Evolutionary conservation across 2,329 filamentous ascomycete species (phyloP).

Genomic region (Aspergillus amoenus): DNA sequence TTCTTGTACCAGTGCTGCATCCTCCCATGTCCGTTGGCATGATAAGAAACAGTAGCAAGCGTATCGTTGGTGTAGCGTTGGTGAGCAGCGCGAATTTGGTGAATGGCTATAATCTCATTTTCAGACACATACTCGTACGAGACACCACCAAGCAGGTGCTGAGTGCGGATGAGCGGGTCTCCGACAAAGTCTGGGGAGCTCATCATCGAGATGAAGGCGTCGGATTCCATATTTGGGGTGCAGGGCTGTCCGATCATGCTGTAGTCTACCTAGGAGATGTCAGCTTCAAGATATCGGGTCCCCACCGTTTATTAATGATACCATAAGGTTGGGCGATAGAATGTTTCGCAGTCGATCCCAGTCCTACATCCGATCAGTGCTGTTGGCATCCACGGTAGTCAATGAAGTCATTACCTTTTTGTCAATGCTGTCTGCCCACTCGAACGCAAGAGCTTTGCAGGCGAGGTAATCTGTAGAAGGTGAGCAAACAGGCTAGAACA

Average conservation of each 20-base stretch:
- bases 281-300: no score
- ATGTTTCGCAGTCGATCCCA: background rate
- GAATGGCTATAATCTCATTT: background rate
- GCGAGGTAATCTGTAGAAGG: background rate
- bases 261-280: background rate
- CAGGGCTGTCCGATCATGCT: background rate
- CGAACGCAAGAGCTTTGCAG: background rate
- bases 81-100: background rate
- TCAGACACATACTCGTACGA: background rate
- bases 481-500: background rate
- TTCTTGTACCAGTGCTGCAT: background rate
- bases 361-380: background rate
- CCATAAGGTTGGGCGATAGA: background rate
- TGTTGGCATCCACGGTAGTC: accelerated
- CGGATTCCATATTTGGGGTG: background rate
- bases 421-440: background rate
- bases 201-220: background rate
- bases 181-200: background rate
- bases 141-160: background rate
- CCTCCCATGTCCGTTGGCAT: background rate
- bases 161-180: background rate
- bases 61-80: background rate
- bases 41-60: background rate
- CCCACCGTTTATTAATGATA: no score
- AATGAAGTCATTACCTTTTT: background rate